A percentile compares a stretch with the other conserved stretches of the same genome.
These are phyloP conservation scores for Colletotrichum chlorophyti DNA, from an alignment of 2,329 filamentous ascomycete genomes.

Conservation along the genomic window DNA sequence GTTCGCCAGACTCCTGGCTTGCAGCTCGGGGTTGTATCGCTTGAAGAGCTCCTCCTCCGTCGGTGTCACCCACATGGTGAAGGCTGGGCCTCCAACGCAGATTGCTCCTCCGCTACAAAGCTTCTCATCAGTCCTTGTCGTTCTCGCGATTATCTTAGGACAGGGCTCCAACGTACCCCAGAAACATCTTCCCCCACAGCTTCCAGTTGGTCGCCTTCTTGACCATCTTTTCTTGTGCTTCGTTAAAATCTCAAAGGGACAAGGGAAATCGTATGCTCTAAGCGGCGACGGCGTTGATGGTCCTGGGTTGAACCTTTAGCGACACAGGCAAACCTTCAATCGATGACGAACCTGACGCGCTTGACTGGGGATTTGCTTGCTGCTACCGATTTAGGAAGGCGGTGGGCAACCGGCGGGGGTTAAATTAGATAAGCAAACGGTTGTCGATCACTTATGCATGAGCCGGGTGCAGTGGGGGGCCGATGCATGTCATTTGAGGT, in stretches of 20 bases:
- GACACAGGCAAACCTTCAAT: not conserved
- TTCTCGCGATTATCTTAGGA: not conserved
- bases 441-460: not conserved
- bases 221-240: slow-evolving; percentile 39
- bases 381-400: slow-evolving; percentile 5
- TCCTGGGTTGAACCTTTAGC: not conserved
- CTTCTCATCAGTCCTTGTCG: slow-evolving; percentile 21
- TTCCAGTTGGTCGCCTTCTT: slow-evolving; percentile 61
- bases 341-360: slow-evolving; percentile 28
- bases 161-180: slow-evolving; percentile 59
- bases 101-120: slow-evolving; percentile 70
- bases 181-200: slow-evolving; percentile 73
- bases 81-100: slow-evolving; percentile 82
- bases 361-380: slow-evolving; percentile 19
- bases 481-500: slow-evolving; percentile 16
- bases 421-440: not conserved
- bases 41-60: slow-evolving; percentile 92
- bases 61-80: slow-evolving; percentile 81
- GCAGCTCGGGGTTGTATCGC: slow-evolving; percentile 93
- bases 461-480: not conserved
- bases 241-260: not conserved
- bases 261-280: not conserved
- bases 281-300: not conserved
- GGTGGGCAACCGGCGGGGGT: not conserved
- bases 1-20: slow-evolving; percentile 83